Percentiles rank a stretch among this genome's conserved stretches.
Conservation (phyloP, 768 basidiomycete species). For the Lactarius deliciosus region DNA sequence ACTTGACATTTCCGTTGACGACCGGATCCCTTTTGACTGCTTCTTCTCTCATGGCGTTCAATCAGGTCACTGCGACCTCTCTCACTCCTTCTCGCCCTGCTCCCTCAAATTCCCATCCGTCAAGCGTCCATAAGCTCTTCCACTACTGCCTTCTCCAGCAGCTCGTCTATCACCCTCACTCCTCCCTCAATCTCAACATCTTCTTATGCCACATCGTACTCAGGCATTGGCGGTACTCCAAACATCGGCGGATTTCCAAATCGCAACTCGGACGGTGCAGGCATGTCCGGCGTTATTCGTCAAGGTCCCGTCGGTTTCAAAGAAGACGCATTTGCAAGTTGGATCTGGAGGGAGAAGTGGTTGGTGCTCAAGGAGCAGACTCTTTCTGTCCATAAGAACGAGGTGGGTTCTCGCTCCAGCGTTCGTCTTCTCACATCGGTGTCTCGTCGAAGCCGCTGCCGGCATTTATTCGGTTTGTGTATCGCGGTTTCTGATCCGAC, state of each 20-base stretch:
- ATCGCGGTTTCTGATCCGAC: neutral
- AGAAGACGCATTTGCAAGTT: constrained; percentile 91
- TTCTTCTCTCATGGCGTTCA: constrained; percentile 44
- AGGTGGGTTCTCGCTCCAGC: constrained; percentile 58
- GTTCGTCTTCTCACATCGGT: neutral
- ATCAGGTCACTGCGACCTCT: constrained; percentile 52
- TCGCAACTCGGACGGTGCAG: constrained; percentile 42
- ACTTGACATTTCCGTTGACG: constrained; percentile 1
- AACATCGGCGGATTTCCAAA: constrained; percentile 84
- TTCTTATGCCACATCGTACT: constrained; percentile 65
- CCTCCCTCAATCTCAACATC: constrained; percentile 51
- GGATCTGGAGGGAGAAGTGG: constrained; percentile 92
- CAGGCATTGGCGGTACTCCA: constrained; percentile 81
- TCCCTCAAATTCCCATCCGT: constrained; percentile 63
- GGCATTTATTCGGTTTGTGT: neutral
- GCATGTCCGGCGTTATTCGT: constrained; percentile 53
- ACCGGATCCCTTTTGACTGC: constrained; percentile 4
- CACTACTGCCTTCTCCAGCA: constrained; percentile 58
- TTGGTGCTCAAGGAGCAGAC: constrained; percentile 79
- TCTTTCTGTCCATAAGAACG: constrained; percentile 84
- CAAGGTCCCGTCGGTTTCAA: constrained; percentile 82
- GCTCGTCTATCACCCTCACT: constrained; percentile 53
- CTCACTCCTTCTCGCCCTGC: constrained; percentile 78
- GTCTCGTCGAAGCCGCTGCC: neutral
- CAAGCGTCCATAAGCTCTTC: constrained; percentile 46